Conservation (phyloP, 129 eudicot genomes). For the Escallonia rubra region DNA sequence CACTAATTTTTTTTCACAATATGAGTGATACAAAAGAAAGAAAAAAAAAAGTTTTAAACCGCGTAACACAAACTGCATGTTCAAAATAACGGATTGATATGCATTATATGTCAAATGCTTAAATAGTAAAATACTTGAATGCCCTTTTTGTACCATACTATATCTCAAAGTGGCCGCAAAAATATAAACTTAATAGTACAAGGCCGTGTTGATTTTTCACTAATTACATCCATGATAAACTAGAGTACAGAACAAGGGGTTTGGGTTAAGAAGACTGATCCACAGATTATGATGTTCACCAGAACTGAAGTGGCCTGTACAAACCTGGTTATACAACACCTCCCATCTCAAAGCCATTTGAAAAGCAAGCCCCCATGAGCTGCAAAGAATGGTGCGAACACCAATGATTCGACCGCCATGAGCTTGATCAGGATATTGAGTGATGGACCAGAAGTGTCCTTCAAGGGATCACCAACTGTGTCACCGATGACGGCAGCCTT, state of each 20-base stretch:
- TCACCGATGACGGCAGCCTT: slow-evolving; percentile 57
- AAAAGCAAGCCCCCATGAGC: slow-evolving; percentile 8
- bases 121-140: neutral
- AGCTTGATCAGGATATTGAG: slow-evolving; percentile 14
- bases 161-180: no score
- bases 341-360: neutral
- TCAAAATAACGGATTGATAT: neutral
- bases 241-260: neutral
- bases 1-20: neutral
- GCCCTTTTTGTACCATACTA: neutral
- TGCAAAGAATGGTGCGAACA: slow-evolving; percentile 4
- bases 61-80: neutral
- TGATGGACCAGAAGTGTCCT: slow-evolving; percentile 21
- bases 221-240: neutral
- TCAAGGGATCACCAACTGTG: slow-evolving; percentile 48
- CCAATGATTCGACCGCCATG: slow-evolving; percentile 13
- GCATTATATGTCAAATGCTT: neutral
- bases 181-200: neutral
- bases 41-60: neutral
- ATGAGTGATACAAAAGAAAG: neutral
- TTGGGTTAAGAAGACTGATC: neutral
- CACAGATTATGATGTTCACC: neutral
- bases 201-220: neutral
- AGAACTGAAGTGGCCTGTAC: neutral
- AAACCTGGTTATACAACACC: neutral